These are phyloP conservation scores for Pseudogymnoascus sp. DNA, from an alignment of 2,329 filamentous ascomycete species.

Conservation along the genomic window DNA sequence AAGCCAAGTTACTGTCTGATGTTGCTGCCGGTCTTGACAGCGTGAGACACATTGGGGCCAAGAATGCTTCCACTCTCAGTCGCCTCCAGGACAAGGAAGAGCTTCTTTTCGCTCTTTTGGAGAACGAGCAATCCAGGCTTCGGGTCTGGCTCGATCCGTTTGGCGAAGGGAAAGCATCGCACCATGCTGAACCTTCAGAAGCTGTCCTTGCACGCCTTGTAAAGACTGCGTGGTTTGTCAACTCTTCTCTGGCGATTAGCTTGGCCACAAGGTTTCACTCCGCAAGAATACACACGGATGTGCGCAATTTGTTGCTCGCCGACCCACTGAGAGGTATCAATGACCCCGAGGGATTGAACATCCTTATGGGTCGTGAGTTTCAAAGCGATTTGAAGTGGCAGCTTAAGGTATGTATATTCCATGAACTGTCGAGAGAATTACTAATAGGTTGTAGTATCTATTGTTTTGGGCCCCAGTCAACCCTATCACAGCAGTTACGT, in stretches of 20 bases:
- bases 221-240: slow-evolving; percentile 78
- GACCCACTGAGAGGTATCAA: slow-evolving; percentile 75
- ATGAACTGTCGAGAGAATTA: slow-evolving; percentile 8
- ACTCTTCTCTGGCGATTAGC: slow-evolving; percentile 79
- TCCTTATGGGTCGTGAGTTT: slow-evolving; percentile 70
- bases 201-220: slow-evolving; percentile 47
- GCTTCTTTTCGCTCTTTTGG: slow-evolving; percentile 70
- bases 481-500: slow-evolving; percentile 84
- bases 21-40: slow-evolving; percentile 59
- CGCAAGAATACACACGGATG: slow-evolving; percentile 61
- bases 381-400: slow-evolving; percentile 76
- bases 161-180: slow-evolving; percentile 36
- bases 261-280: slow-evolving; percentile 73
- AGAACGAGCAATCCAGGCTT: slow-evolving; percentile 76
- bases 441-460: slow-evolving; percentile 56
- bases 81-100: slow-evolving; percentile 72
- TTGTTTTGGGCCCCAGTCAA: slow-evolving; percentile 91
- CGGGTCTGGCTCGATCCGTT: slow-evolving; percentile 86
- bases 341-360: slow-evolving; percentile 73
- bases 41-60: slow-evolving; percentile 51
- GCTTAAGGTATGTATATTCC: slow-evolving; percentile 56
- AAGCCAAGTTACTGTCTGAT: slow-evolving; percentile 73
- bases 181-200: slow-evolving; percentile 32
- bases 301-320: slow-evolving; percentile 72
- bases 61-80: slow-evolving; percentile 46